A percentile compares a stretch with the other conserved stretches of the same genome.
These are phyloP conservation scores for Teunomyces gatunensis DNA, from an alignment of 805 yeast genomes.

Conservation along the genomic window DNA sequence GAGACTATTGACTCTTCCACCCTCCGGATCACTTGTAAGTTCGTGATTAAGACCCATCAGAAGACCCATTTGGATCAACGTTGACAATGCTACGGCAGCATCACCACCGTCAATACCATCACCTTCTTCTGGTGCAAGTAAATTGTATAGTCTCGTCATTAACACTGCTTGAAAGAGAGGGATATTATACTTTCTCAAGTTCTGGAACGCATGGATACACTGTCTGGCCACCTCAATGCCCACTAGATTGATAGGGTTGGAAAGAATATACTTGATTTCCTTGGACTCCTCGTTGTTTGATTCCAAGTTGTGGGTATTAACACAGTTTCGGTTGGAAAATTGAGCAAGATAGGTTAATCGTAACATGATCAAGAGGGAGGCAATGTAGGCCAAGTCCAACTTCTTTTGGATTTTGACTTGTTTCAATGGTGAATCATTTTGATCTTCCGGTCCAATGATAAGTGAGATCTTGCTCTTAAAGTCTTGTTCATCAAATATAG, in stretches of 20 bases:
- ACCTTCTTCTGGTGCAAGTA: slow-evolving; percentile 13
- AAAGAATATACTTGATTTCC: slow-evolving; percentile 13
- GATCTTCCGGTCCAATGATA: slow-evolving; percentile 41
- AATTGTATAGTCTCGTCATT: slow-evolving; percentile 9
- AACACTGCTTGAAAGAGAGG: slow-evolving; percentile 11
- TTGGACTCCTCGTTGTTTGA: slow-evolving; percentile 15
- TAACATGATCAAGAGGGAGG: slow-evolving; percentile 29
- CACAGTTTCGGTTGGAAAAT: slow-evolving; percentile 29
- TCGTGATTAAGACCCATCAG: slow-evolving; percentile 23
- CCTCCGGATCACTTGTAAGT: slow-evolving; percentile 27
- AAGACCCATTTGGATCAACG: slow-evolving; percentile 19
- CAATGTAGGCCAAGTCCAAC: slow-evolving; percentile 33
- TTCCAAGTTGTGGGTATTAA: slow-evolving; percentile 25
- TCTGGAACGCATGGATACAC: slow-evolving; percentile 20
- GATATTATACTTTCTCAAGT: slow-evolving; percentile 9
- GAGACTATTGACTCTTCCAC: slow-evolving; percentile 40
- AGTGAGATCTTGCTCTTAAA: slow-evolving; percentile 43
- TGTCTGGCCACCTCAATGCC: slow-evolving; percentile 18
- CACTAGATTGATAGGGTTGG: slow-evolving; percentile 21
- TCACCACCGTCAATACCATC: slow-evolving; percentile 13
- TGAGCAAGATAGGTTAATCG: slow-evolving; percentile 34
- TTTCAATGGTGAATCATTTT: slow-evolving; percentile 18
- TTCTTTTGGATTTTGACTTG: slow-evolving; percentile 27
- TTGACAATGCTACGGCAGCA: slow-evolving; percentile 7
- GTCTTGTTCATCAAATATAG: slow-evolving; percentile 59